phyloP scores from a whole-genome alignment of 345 rosid species.

The Erysimum cheiranthoides region DNA sequence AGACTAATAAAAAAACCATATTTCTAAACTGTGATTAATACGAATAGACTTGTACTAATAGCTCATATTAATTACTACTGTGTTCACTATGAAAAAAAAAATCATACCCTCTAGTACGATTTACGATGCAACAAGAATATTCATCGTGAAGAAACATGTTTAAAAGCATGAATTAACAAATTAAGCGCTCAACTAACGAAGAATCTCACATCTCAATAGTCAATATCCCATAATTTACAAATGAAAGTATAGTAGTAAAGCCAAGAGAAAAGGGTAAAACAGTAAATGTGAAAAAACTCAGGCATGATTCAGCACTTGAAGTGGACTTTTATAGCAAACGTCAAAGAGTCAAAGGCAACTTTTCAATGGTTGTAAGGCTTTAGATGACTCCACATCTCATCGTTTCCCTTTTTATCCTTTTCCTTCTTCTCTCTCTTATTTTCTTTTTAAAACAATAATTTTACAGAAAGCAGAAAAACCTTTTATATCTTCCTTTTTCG shows the following conservation, averaged over 20 bases:
- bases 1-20: not conserved
- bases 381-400: slow-evolving; percentile 68
- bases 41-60: not conserved
- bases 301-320: slow-evolving; percentile 27
- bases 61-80: not conserved
- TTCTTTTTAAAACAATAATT: not conserved
- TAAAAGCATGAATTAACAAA: slow-evolving; percentile 12
- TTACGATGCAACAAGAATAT: slow-evolving; percentile 23
- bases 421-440: not conserved
- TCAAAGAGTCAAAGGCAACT: slow-evolving; percentile 47
- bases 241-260: not conserved
- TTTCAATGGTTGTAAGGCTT: slow-evolving; percentile 35
- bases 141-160: slow-evolving; percentile 42
- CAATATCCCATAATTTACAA: not conserved
- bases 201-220: not conserved
- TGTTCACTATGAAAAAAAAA: not conserved
- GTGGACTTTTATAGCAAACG: slow-evolving; percentile 40
- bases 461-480: not conserved
- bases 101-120: not conserved
- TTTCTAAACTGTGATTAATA: not conserved
- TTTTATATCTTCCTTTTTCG: slow-evolving; percentile 31
- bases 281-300: not conserved
- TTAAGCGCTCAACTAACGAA: not conserved
- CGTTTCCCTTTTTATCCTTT: slow-evolving; percentile 33
- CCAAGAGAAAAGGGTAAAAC: slow-evolving; percentile 16